A percentile compares a stretch with the other conserved stretches of the same genome.
Conservation (phyloP, 176 grass and related monocot species). For the Canna indica region DNA sequence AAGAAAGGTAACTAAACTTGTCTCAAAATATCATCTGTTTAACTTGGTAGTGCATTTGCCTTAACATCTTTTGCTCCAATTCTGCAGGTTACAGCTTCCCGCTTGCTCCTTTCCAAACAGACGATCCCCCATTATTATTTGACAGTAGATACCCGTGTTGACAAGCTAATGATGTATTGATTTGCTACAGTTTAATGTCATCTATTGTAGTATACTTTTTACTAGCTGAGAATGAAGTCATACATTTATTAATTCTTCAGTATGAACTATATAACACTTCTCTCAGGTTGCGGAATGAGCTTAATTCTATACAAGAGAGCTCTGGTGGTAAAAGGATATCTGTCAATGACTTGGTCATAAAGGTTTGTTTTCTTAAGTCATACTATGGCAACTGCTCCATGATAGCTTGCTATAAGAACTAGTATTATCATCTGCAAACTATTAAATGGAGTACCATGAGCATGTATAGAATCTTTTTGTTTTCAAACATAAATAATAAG, state of each 20-base stretch:
- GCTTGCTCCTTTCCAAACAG: conserved; percentile 70
- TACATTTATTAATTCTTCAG: not conserved
- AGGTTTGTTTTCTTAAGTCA: conserved; percentile 34
- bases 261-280: conserved; percentile 10
- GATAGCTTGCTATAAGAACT: no score
- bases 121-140: conserved; percentile 98
- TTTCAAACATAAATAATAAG: no score
- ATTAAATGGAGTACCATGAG: no score
- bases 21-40: not conserved
- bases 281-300: conserved; percentile 54
- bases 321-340: conserved; percentile 93
- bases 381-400: not conserved
- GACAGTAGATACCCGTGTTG: conserved; percentile 66
- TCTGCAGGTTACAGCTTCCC: conserved; percentile 62
- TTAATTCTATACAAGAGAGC: conserved; percentile 75
- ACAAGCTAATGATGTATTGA: conserved; percentile 63
- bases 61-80: not conserved
- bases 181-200: not conserved
- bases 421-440: no score
- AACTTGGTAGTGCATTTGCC: not conserved
- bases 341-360: conserved; percentile 92
- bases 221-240: not conserved
- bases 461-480: no score
- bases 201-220: not conserved
- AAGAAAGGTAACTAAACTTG: conserved; percentile 49